A percentile compares a stretch with the other conserved stretches of the same genome.
phyloP scores from a whole-genome alignment of 805 yeast species.

The Ogataea neopini region DNA sequence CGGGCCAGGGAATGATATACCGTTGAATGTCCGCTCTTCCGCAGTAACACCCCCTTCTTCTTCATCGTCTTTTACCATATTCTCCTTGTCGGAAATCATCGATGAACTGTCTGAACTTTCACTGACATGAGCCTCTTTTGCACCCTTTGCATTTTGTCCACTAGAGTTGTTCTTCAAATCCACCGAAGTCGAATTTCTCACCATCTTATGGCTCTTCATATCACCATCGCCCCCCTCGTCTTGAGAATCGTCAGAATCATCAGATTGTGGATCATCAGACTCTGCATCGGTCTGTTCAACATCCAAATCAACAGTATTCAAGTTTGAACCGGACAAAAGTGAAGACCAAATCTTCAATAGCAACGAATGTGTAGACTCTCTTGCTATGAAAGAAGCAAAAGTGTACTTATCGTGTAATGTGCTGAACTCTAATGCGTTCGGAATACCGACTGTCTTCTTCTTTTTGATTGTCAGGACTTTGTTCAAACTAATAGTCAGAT shows the following conservation, averaged over 20 bases:
- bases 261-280: constrained; percentile 33
- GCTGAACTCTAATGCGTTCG: constrained; percentile 64
- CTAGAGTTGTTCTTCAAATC: not conserved
- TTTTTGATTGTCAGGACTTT: constrained; percentile 67
- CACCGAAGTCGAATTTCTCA: constrained; percentile 12
- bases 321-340: constrained; percentile 31
- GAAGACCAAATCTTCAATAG: constrained; percentile 65
- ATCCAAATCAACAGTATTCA: constrained; percentile 24
- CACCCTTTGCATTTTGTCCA: constrained; percentile 11
- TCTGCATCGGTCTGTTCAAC: constrained; percentile 37
- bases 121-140: constrained; percentile 3
- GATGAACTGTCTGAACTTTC: constrained; percentile 32
- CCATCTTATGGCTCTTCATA: constrained; percentile 16
- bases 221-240: constrained; percentile 27
- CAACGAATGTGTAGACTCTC: constrained; percentile 54
- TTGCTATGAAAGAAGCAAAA: constrained; percentile 63
- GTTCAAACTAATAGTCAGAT: constrained; percentile 54
- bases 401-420: constrained; percentile 62
- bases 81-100: constrained; percentile 31
- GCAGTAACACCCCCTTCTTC: constrained; percentile 21
- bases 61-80: constrained; percentile 35
- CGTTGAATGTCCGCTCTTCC: constrained; percentile 36
- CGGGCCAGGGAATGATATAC: constrained; percentile 43
- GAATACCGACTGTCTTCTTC: constrained; percentile 64
- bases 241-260: constrained; percentile 27